Evolutionary conservation across 169 alveolate species (phyloP).

Genomic region (Babesia ovata): DNA sequence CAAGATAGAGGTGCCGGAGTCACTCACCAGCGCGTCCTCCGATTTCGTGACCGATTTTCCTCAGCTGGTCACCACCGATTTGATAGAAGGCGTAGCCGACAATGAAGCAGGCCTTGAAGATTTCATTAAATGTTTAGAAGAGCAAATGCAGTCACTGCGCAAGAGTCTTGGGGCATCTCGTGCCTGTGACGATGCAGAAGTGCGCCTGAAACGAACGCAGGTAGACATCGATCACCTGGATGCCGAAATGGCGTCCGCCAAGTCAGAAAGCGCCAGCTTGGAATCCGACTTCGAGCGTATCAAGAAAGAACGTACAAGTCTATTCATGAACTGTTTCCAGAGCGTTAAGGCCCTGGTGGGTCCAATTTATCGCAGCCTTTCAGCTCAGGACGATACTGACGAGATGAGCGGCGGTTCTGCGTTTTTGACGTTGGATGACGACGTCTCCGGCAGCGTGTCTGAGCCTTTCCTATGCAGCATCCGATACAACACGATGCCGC

Average conservation of each 20-base stretch:
- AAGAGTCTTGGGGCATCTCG: constrained; percentile 53
- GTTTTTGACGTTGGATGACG: constrained; percentile 73
- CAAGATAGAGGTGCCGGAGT: constrained; percentile 20
- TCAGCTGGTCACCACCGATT: not conserved
- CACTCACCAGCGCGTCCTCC: not conserved
- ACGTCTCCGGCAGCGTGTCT: constrained; percentile 52
- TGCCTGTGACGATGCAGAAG: constrained; percentile 60
- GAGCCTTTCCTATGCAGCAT: constrained; percentile 78
- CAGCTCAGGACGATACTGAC: constrained; percentile 52
- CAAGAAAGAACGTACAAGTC: constrained; percentile 69
- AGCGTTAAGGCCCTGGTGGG: constrained; percentile 71
- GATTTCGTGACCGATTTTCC: constrained; percentile 44
- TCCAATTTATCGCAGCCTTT: constrained; percentile 70
- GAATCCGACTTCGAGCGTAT: constrained; percentile 72
- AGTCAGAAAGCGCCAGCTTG: constrained; percentile 61
- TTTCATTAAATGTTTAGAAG: not conserved
- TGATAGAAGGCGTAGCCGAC: constrained; percentile 1
- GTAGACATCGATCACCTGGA: constrained; percentile 66
- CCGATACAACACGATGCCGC: constrained; percentile 78
- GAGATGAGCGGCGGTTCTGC: constrained; percentile 75
- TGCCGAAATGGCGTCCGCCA: constrained; percentile 58
- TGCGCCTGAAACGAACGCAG: constrained; percentile 51
- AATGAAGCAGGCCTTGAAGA: constrained; percentile 2
- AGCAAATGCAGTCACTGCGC: constrained; percentile 32
- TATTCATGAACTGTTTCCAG: constrained; percentile 74